phyloP scores from a whole-genome alignment of 2,329 filamentous ascomycete species.

The Xylariomycetidae sp. region DNA sequence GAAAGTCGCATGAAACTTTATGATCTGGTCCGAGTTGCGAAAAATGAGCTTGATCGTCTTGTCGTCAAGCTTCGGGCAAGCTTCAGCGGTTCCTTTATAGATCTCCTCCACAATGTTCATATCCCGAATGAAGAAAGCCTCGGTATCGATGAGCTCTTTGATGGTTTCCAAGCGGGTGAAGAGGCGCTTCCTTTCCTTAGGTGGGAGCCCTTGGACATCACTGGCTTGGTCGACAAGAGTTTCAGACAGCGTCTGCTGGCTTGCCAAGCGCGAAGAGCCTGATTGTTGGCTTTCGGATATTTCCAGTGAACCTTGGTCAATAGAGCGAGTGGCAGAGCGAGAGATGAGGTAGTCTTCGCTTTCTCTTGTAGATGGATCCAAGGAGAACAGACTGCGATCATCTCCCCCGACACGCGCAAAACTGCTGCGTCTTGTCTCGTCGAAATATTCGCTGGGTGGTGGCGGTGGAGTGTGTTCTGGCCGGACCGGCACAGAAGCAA shows the following conservation, averaged over 20 bases:
- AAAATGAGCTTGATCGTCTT: slow-evolving; percentile 89
- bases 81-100: slow-evolving; percentile 87
- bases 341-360: slow-evolving; percentile 39
- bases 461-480: slow-evolving; percentile 48
- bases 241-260: slow-evolving; percentile 27
- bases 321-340: slow-evolving; percentile 39
- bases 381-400: slow-evolving; percentile 34
- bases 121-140: slow-evolving; percentile 83
- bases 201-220: slow-evolving; percentile 31
- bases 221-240: slow-evolving; percentile 27
- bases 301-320: slow-evolving; percentile 40
- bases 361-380: slow-evolving; percentile 52
- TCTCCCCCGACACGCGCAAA: slow-evolving; percentile 35
- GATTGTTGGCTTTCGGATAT: slow-evolving; percentile 33
- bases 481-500: slow-evolving; percentile 23
- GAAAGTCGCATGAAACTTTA: slow-evolving; percentile 77
- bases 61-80: slow-evolving; percentile 69
- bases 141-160: slow-evolving; percentile 88
- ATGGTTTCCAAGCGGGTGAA: slow-evolving; percentile 77
- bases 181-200: slow-evolving; percentile 63
- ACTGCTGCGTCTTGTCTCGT: slow-evolving; percentile 36
- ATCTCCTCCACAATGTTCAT: slow-evolving; percentile 98
- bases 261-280: slow-evolving; percentile 32
- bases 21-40: slow-evolving; percentile 86
- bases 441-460: slow-evolving; percentile 39